phyloP scores from a whole-genome alignment of 2,329 filamentous ascomycete genomes.

The Talaromyces rugulosus region DNA sequence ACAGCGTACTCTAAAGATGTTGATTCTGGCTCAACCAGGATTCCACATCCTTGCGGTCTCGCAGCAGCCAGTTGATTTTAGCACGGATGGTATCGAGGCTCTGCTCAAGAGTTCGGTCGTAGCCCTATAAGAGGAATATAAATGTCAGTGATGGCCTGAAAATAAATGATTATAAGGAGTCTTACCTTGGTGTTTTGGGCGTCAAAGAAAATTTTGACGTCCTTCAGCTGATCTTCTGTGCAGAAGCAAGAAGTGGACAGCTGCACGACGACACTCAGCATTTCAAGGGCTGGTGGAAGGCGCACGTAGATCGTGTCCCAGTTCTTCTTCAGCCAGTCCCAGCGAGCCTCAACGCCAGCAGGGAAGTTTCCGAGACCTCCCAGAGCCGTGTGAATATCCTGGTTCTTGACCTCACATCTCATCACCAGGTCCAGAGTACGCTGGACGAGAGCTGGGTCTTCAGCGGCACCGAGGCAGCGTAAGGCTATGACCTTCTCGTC shows the following conservation, averaged over 20 bases:
- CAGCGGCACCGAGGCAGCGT: not conserved
- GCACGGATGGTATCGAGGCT: constrained; percentile 59
- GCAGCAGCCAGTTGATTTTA: constrained; percentile 75
- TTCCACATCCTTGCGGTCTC: constrained; percentile 74
- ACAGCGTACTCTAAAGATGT: no score
- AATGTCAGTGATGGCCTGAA: no score
- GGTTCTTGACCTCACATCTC: not conserved
- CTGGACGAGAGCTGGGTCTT: not conserved
- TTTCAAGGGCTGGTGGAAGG: not conserved
- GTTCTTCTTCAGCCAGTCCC: not conserved
- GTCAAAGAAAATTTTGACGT: not conserved
- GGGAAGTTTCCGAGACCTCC: not conserved
- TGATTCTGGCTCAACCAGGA: constrained; percentile 62
- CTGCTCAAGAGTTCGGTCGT: not conserved
- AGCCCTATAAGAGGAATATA: not conserved
- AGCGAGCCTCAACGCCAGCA: not conserved
- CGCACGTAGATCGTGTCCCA: not conserved
- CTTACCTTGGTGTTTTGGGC: not conserved
- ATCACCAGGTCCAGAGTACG: not conserved
- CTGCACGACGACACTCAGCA: not conserved
- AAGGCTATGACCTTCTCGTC: not conserved
- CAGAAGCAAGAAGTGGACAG: not conserved
- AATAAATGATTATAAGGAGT: no score
- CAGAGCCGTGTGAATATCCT: not conserved
- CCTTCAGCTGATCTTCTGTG: not conserved